phyloP scores from a whole-genome alignment of 2,329 filamentous ascomycete genomes.

The Fusarium napiforme region DNA sequence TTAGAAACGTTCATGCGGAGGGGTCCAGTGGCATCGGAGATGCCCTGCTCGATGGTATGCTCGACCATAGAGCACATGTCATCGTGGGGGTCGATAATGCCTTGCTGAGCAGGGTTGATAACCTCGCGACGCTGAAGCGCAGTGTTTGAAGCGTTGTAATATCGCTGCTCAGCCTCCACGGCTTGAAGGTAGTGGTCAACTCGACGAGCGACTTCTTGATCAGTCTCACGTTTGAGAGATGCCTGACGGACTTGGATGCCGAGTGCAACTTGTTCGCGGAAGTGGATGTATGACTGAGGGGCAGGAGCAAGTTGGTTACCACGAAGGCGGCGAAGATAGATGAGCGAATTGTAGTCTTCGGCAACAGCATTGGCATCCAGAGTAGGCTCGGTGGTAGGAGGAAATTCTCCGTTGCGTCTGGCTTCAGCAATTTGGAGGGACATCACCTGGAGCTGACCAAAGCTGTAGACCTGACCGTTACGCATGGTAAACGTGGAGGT shows the following conservation, averaged over 20 bases:
- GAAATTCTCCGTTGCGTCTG: slow-evolving; percentile 48
- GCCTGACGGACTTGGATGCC: slow-evolving; percentile 52
- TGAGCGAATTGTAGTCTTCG: slow-evolving; percentile 49
- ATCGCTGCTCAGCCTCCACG: slow-evolving; percentile 39
- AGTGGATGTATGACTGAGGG: slow-evolving; percentile 35
- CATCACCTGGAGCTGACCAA: slow-evolving; percentile 47
- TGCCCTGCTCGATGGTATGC: slow-evolving; percentile 47
- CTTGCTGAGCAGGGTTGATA: not conserved
- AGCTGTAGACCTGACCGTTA: slow-evolving; percentile 13
- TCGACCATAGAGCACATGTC: slow-evolving; percentile 47
- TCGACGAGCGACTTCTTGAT: slow-evolving; percentile 37
- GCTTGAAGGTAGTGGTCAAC: slow-evolving; percentile 43
- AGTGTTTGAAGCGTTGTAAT: slow-evolving; percentile 22
- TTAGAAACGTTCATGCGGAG: slow-evolving; percentile 44
- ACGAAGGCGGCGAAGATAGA: slow-evolving; percentile 44
- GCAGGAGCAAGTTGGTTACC: slow-evolving; percentile 26
- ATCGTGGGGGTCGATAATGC: slow-evolving; percentile 28
- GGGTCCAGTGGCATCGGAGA: slow-evolving; percentile 47
- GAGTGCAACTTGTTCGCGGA: slow-evolving; percentile 49
- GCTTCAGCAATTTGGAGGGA: slow-evolving; percentile 44
- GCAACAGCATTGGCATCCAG: slow-evolving; percentile 43
- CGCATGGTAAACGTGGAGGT: not conserved
- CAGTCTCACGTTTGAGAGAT: slow-evolving; percentile 22
- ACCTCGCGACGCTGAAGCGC: slow-evolving; percentile 1
- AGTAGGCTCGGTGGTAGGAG: slow-evolving; percentile 43